Base-by-base conservation (phyloP, 176 grass and related monocot genomes). In the Lolium multiflorum region DNA sequence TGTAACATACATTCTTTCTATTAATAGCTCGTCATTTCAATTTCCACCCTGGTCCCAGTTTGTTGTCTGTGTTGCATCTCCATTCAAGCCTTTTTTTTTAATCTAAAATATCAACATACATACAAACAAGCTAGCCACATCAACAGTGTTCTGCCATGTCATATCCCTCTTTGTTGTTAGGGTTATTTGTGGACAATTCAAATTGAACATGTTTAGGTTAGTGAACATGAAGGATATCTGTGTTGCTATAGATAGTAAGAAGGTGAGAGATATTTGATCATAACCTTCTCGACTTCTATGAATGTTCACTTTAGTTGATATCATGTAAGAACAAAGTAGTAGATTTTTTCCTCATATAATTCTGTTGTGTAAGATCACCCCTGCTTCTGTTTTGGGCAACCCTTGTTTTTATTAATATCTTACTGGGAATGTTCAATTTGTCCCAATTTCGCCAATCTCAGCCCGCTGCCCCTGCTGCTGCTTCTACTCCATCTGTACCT, bases 401-500 rank as follows among this genome's bases (percentile, higher is more conserved):
- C 64, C 68, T 80, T 3, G 15, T 47, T 60, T 60, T 82, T 48
- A 4, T 72, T 54, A 16, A 31, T 24, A 39, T 18, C 9, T 79
- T 67, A 74, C n/a, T 82, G 38, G 73, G 84, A 14, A 59, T 51
- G 56, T 83, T 37, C 12, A 9, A 62, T 79, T 43, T 68, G 9
- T 70, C 58, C 17, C 54, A 71, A 71, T 80, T 81, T 39, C 25
- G 21, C 41, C 87, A 94, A 88, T 17, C 50, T 78, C 81, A 66
- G 82, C 83, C 88, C 76, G 81, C 64, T 47, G 69, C 82, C 43
- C 67, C 89, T 2, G 89, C 18, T 13, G 56, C 78, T 61, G 71
- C 94, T 81, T 79, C 58, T 74, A 74, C 86, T 47, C 74, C 90
- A 15, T 88, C 22, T 16, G 58, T 71, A 41, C 81, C 94, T 82